Base-by-base conservation (phyloP, 768 basidiomycete genomes). In the Chalciporus sphaerocephalus region DNA sequence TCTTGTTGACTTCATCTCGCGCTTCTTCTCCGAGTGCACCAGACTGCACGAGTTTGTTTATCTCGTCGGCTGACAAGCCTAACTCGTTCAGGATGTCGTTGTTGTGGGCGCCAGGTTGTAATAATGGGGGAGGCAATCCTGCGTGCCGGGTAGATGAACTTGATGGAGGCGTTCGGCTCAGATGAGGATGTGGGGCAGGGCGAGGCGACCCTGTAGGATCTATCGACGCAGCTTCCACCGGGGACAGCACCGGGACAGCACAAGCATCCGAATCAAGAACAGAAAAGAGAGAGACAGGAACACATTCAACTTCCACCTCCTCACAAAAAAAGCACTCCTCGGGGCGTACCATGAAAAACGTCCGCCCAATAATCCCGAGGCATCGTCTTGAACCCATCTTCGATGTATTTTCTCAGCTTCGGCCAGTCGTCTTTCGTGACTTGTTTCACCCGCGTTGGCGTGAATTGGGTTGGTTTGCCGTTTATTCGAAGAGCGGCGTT, bases 361-460 rank as follows among this genome's bases (percentile, higher is more conserved):
- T 68, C 52, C 0, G 79, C 71, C 89, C 89, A 92, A 32, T 81
- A 79, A 48, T 87, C 80, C 45, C 87, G 72, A 0, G 78, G 70
- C 32, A 74, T 71, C 17, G 70, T 68, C 48, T 68, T 60, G 64
- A 92, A 92, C 0, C 83, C 87, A n/a, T 70, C 63, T 37, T 73
- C 72, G 22, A 92, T 55, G 59, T 84, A 89, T 22, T 68, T 61
- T 36, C 68, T 68, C 32, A 87, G 51, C 45, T 64, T 73, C 2
- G 75, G 72, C 87, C 87, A 89, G 44, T 78, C 64, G 6, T 69
- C 69, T 12, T 54, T 66, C 24, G 79, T 66, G 4, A 53, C 50
- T 44, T 82, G 83, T 3, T 64, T 71, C 8, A 67, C 68, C 16
- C 63, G 54, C 5, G 65, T 72, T 0, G 85, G 85, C 22, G 58